These are phyloP conservation scores for Cladobotryum protrusum DNA, from an alignment of 2,329 filamentous ascomycete genomes.

Conservation along the genomic window DNA sequence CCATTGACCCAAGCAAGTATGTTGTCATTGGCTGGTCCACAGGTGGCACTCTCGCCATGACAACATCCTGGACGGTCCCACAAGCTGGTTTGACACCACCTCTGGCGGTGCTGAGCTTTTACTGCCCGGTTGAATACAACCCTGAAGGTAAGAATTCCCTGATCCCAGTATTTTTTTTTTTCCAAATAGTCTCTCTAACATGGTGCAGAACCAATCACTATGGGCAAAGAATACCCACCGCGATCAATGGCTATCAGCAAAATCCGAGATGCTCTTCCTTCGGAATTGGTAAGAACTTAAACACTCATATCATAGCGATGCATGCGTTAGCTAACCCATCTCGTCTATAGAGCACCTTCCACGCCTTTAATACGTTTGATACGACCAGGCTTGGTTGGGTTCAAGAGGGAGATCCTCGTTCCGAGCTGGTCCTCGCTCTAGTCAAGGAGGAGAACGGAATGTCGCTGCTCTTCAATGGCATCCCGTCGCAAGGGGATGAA, in stretches of 20 bases:
- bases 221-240: conserved; percentile 14
- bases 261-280: conserved; percentile 9
- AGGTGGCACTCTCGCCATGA: conserved; percentile 41
- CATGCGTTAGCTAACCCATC: neutral
- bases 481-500: conserved; percentile 8
- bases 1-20: conserved; percentile 24
- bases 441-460: conserved; percentile 17
- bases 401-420: conserved; percentile 13
- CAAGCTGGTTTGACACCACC: conserved; percentile 9
- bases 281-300: conserved; percentile 4
- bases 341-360: conserved; percentile 5
- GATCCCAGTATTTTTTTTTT: too few relatives aligned
- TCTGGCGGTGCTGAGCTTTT: conserved; percentile 14
- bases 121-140: conserved; percentile 16
- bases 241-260: conserved; percentile 14
- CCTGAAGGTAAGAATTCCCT: conserved; percentile 10
- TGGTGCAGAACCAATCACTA: conserved; percentile 9
- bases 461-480: conserved; percentile 16
- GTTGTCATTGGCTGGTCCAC: conserved; percentile 43
- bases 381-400: conserved; percentile 17
- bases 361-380: conserved; percentile 14
- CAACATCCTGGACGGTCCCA: conserved; percentile 16
- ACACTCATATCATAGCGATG: neutral
- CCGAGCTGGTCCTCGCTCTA: conserved; percentile 15
- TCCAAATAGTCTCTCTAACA: neutral